phyloP scores from a whole-genome alignment of 768 basidiomycete genomes.

The Podaxis sp. region DNA sequence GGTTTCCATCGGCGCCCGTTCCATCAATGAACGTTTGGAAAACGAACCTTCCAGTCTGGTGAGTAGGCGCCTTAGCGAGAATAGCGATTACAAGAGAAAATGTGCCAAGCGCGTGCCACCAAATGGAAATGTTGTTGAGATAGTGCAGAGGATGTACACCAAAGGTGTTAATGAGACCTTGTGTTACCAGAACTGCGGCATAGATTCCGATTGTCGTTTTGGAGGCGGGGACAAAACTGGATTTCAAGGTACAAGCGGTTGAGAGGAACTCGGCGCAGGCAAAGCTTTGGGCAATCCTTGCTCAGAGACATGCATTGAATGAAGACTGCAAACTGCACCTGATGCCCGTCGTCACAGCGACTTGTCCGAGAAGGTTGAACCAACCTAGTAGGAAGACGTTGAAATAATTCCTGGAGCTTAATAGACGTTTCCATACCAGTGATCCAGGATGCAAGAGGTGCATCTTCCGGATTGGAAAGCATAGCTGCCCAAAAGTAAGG shows the following conservation, averaged over 20 bases:
- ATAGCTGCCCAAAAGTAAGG: constrained; percentile 86
- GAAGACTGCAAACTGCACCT: constrained; percentile 49
- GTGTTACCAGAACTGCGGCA: constrained; percentile 65
- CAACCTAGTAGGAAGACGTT: constrained; percentile 39
- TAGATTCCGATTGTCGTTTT: constrained; percentile 65
- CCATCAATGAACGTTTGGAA: constrained; percentile 71
- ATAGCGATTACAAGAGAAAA: constrained; percentile 65
- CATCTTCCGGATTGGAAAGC: constrained; percentile 55
- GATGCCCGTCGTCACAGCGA: constrained; percentile 76
- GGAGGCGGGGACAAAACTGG: constrained; percentile 55
- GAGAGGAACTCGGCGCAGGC: constrained; percentile 69
- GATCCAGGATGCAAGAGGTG: constrained; percentile 71
- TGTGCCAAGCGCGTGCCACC: constrained; percentile 76
- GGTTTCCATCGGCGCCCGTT: constrained; percentile 46
- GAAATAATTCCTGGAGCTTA: neutral
- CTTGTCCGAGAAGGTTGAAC: constrained; percentile 76
- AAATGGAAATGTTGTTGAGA: constrained; percentile 72
- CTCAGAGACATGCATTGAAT: constrained; percentile 31
- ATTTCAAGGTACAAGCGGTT: constrained; percentile 59
- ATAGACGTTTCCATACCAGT: constrained; percentile 38
- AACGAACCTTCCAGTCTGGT: constrained; percentile 68
- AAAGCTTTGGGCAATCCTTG: constrained; percentile 38
- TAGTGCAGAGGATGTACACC: constrained; percentile 64
- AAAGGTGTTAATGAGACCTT: constrained; percentile 76
- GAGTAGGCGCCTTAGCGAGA: constrained; percentile 68